A percentile compares a stretch with the other conserved stretches of the same genome.
Evolutionary conservation across 352 stramenopile genomes (phyloP).

Genomic region (Phytopythium chamaehyphon): DNA sequence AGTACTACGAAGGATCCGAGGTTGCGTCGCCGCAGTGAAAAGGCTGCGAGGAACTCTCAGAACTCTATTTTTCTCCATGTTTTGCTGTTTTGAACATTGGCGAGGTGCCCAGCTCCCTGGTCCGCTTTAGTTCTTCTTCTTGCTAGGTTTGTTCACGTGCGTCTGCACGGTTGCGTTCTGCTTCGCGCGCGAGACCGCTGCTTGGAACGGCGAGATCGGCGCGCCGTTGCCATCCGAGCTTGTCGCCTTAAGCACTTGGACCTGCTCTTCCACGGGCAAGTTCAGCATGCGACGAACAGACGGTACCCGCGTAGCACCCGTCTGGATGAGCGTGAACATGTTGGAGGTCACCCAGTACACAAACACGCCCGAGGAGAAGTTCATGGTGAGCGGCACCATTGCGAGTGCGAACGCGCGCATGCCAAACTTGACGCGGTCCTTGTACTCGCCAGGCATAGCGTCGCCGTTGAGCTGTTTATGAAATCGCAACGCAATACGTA

Average conservation of each 20-base stretch:
- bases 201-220: conserved; percentile 61
- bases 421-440: conserved; percentile 70
- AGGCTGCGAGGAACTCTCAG: background rate
- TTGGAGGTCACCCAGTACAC: conserved; percentile 88
- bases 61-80: no score
- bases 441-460: conserved; percentile 53
- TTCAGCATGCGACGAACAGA: conserved; percentile 48
- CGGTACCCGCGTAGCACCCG: conserved; percentile 47
- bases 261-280: conserved; percentile 41
- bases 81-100: no score
- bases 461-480: conserved; percentile 46
- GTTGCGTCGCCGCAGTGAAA: background rate
- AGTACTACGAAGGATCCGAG: background rate
- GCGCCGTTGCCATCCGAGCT: conserved; percentile 13
- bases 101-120: background rate
- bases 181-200: conserved; percentile 64
- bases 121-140: conserved; percentile 39
- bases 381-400: conserved; percentile 78
- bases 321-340: conserved; percentile 70
- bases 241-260: conserved; percentile 28
- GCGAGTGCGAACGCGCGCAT: conserved; percentile 70
- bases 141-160: conserved; percentile 59
- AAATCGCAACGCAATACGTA: background rate
- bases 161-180: conserved; percentile 64
- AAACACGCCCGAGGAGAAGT: conserved; percentile 82